Conservation (phyloP, 2,329 filamentous ascomycete species). For the Fusarium phyllophilum region DNA sequence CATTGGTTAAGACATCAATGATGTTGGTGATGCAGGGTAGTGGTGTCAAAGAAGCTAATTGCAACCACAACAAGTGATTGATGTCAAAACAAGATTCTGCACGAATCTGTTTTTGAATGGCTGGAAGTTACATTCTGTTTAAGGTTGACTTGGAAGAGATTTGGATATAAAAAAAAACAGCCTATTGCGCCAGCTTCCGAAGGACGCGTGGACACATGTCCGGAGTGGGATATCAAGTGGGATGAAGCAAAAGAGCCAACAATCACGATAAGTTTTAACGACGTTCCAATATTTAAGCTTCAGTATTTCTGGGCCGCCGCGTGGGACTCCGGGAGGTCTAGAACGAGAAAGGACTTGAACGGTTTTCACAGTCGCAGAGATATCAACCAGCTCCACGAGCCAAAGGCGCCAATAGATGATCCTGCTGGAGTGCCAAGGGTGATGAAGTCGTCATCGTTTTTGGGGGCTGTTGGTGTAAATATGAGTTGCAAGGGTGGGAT, state of each 20-base stretch:
- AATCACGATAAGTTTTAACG: neutral
- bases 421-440: neutral
- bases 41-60: neutral
- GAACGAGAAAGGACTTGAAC: neutral
- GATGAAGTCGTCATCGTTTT: conserved; percentile 12
- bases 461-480: neutral
- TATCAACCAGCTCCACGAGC: neutral
- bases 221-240: conserved; percentile 23
- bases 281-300: conserved; percentile 5
- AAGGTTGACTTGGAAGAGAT: neutral
- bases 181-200: neutral
- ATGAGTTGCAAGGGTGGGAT: neutral
- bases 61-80: neutral
- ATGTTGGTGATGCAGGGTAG: neutral
- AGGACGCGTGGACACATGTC: conserved; percentile 11
- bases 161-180: neutral
- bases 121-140: neutral
- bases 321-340: neutral
- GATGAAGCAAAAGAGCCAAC: conserved; percentile 7
- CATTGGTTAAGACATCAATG: neutral
- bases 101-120: neutral
- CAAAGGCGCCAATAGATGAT: neutral
- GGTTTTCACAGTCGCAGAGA: neutral
- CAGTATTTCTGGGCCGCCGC: neutral
- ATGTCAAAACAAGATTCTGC: neutral